Base-by-base conservation (phyloP, 768 basidiomycete species). In the Lactarius tabidus region DNA sequence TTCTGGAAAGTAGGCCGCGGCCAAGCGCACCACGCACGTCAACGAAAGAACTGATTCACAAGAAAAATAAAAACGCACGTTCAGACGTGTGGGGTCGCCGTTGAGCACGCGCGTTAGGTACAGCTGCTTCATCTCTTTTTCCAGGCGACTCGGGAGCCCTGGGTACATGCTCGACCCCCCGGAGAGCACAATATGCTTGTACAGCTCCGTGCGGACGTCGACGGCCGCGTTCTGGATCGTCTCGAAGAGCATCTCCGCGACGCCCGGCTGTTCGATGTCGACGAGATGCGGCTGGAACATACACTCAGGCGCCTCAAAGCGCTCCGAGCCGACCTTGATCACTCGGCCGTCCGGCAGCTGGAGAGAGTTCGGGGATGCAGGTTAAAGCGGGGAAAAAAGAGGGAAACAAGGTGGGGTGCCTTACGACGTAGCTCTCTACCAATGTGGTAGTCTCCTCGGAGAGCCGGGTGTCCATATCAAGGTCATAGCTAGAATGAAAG, bases 71-170 rank as follows among this genome's bases (percentile, higher is more conserved):
- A 51, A 41, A 85, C 93, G 65, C 68, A 97, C 96, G 75, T 90
- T 95, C 71, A 98, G 75, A 41, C 97, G 82, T 18, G 87, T 77
- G 0, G 93, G 88, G 73, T 98, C 89, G 20, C 91, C 88, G 53
- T 84, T 82, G 53, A 98, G 81, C 20, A 98, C 92, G n/a, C 87
- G 82, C 2, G 91, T 91, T 66, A 99, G 83, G 76, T 98, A 94
- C n/a, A 98, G 81, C 76, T 98, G 97, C 77, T 98, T 98, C 91
- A 98, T 94, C 80, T 99, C 96, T 80, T 98, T 98, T 79, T 98
- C 97, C 52, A 99, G 82, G 54, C 97, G 87, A 74, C 91, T 93
- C 14, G 97, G 97, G 62, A 99, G 85, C 31, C 97, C 97, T 35
- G 97, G 96, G 75, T 98, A 98, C 96, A 98, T 98, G 76, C 92